Evolutionary conservation across 768 basidiomycete genomes (phyloP), one percentile per base, ranked within the genome.

Genomic region (Cystofilobasidium capitatum): DNA sequence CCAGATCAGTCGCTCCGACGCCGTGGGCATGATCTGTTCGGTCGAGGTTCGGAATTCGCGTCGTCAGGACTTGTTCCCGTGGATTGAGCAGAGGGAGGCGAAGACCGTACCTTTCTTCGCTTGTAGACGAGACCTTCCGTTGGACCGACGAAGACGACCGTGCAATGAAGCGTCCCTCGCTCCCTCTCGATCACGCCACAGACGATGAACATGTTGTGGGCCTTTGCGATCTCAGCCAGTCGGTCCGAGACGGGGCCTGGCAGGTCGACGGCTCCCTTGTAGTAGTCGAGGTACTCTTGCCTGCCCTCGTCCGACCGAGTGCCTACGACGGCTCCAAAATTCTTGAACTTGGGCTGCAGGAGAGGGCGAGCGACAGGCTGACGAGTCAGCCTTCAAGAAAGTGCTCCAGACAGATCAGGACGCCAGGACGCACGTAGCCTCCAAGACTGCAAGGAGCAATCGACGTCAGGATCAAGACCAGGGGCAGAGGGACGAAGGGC

Each of bases 81-180:
- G 24, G 12, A 9, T 58, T 29, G 33, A 42, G 35, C 54, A 35
- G 51, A 24, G 26, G 1, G 4, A 24, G 20, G 37, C 2, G 42
- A 1, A 9, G 5, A 10, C 2, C 24, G 39, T 22, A 44, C 62
- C 51, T 86, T 86, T 20, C 86, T 80, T 72, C 86, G 83, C 73
- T 85, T 85, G 42, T 79, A 83, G n/a, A 85, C 73, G 33, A 81
- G 78, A 1, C 85, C 85, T 49, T 79, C 71, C 22, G 70, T 68
- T 0, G 85, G 83, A 71, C 83, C 80, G 29, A 85, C 79, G 73
- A 84, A 85, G 24, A 85, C 77, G 12, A 75, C 82, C 0, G 83
- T 83, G 74, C 85, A 86, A 70, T 84, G 86, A 22, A 86, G 75
- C 1, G 85, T 85, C 4, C 84, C 84, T 12, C 80, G 79, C 22